phyloP scores from a whole-genome alignment of 2,329 filamentous ascomycete genomes.

The Pezicula neosporulosa region DNA sequence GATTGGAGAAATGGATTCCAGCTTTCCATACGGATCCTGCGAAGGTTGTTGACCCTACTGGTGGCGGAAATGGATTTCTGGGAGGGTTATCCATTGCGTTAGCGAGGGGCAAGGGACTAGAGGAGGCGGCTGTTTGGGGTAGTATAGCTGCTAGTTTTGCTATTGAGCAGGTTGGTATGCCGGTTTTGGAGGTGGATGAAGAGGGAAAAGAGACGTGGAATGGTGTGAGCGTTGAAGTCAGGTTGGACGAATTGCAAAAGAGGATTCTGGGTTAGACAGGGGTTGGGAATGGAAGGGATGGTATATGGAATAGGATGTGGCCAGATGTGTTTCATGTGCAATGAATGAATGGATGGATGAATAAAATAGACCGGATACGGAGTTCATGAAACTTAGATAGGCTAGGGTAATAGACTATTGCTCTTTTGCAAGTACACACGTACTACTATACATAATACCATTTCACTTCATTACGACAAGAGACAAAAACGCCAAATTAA shows the following conservation, averaged over 20 bases:
- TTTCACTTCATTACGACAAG: background rate
- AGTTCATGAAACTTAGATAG: background rate
- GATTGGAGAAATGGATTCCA: conserved; percentile 71
- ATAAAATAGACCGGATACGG: background rate
- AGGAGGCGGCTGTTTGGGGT: conserved; percentile 74
- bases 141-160: conserved; percentile 85
- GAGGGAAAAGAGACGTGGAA: conserved; percentile 59
- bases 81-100: conserved; percentile 56
- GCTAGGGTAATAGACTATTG: background rate
- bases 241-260: conserved; percentile 45
- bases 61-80: conserved; percentile 89
- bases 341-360: background rate
- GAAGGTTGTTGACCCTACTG: conserved; percentile 85
- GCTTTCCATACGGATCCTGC: conserved; percentile 58
- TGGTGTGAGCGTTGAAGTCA: conserved; percentile 47
- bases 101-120: conserved; percentile 55
- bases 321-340: background rate
- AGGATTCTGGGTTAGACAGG: background rate
- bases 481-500: background rate
- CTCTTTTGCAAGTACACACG: background rate
- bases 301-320: background rate
- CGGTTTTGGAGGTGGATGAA: conserved; percentile 45
- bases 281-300: background rate
- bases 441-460: background rate
- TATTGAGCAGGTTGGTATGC: conserved; percentile 91